Percentiles rank a stretch among this genome's conserved stretches.
These are phyloP conservation scores for Fusarium paranaense DNA, from an alignment of 2,329 filamentous ascomycete genomes.

Conservation along the genomic window DNA sequence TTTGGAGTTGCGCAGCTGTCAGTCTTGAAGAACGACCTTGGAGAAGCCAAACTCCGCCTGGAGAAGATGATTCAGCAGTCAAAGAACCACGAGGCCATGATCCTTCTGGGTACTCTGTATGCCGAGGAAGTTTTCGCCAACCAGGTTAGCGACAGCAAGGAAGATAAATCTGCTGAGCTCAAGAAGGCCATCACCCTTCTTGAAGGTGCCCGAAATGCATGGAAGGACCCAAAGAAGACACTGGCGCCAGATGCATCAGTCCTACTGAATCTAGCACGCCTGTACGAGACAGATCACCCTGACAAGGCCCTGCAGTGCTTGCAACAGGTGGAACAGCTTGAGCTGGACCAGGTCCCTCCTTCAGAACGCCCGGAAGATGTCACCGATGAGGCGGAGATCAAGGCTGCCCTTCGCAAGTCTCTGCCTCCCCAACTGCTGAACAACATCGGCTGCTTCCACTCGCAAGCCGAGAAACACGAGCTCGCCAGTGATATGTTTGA, in stretches of 20 bases:
- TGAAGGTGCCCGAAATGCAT: constrained; percentile 85
- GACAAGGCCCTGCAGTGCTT: constrained; percentile 94
- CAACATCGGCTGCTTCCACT: constrained; percentile 97
- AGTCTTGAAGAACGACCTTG: constrained; percentile 84
- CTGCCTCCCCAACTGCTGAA: constrained; percentile 93
- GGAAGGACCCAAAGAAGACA: constrained; percentile 94
- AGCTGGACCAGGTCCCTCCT: constrained; percentile 80
- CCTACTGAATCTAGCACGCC: constrained; percentile 87
- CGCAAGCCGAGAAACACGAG: constrained; percentile 84
- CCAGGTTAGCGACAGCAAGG: constrained; percentile 77
- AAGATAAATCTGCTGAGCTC: constrained; percentile 86
- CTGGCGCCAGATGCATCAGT: constrained; percentile 85
- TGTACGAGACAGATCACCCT: constrained; percentile 87
- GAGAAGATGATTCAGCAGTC: constrained; percentile 94
- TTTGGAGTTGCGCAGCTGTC: constrained; percentile 93
- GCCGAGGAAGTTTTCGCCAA: constrained; percentile 92
- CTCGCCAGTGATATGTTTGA: constrained; percentile 90
- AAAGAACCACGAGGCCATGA: constrained; percentile 89
- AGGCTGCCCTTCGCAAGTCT: constrained; percentile 75
- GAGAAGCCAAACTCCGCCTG: constrained; percentile 90
- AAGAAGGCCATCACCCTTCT: constrained; percentile 89
- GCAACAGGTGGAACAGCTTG: constrained; percentile 90
- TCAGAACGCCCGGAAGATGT: constrained; percentile 72
- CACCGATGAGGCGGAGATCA: constrained; percentile 68
- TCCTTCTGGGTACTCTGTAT: constrained; percentile 88